phyloP scores from a whole-genome alignment of 176 grass and related monocot genomes.

The Rhipidocladum racemiflorum region DNA sequence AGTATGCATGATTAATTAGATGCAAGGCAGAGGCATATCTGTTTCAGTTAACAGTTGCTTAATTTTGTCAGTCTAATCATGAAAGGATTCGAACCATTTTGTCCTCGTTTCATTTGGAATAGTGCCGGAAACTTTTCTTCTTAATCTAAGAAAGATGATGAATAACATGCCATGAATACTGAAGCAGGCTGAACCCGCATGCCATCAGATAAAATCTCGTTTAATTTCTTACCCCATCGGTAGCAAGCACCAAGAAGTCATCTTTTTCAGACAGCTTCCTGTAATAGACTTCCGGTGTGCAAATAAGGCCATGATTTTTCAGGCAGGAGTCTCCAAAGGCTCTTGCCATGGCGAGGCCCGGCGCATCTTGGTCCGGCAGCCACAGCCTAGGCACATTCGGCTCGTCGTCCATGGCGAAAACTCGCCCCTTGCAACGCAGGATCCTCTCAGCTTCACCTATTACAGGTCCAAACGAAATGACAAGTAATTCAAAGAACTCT shows the following conservation, averaged over 20 bases:
- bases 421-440: conserved; percentile 52
- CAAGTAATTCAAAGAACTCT: not conserved
- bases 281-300: conserved; percentile 61
- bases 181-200: not conserved
- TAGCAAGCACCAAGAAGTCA: conserved; percentile 78
- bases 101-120: not conserved
- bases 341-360: conserved; percentile 84
- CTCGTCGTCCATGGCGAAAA: conserved; percentile 72
- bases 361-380: conserved; percentile 66
- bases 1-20: no score
- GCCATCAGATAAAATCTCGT: not conserved
- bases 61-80: not conserved
- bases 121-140: not conserved
- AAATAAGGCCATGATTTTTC: conserved; percentile 70
- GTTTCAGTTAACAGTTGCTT: conserved; percentile 12
- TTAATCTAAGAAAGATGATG: not conserved
- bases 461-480: not conserved
- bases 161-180: not conserved
- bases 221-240: conserved; percentile 67
- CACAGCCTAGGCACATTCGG: conserved; percentile 66
- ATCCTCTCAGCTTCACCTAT: conserved; percentile 72
- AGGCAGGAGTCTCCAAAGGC: conserved; percentile 82
- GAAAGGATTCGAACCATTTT: not conserved
- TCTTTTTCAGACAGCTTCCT: conserved; percentile 62
- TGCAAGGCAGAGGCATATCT: not conserved